These are phyloP conservation scores for Fomitopsis pinicola DNA, from an alignment of 1,284 basidiomycete genomes.

Conservation along the genomic window DNA sequence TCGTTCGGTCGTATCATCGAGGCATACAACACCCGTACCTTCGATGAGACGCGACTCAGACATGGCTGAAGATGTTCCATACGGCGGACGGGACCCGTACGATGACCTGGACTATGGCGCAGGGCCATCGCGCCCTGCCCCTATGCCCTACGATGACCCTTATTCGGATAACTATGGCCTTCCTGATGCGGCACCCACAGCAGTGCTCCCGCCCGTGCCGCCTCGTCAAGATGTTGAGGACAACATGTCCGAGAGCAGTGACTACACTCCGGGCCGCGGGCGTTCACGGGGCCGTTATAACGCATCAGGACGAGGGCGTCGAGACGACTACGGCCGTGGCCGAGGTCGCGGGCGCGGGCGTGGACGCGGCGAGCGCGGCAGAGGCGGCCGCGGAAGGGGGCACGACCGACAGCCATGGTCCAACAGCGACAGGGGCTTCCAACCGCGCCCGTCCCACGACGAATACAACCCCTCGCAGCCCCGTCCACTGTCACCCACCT, in stretches of 20 bases:
- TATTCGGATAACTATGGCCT: slow-evolving; percentile 51
- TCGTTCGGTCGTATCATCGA: slow-evolving; percentile 47
- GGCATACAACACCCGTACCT: slow-evolving; percentile 49
- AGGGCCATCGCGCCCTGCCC: slow-evolving; percentile 54
- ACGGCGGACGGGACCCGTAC: slow-evolving; percentile 58
- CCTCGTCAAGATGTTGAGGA: neutral
- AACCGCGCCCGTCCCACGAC: slow-evolving; percentile 12
- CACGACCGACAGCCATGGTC: slow-evolving; percentile 16
- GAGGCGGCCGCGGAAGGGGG: slow-evolving; percentile 30
- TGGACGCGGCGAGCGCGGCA: slow-evolving; percentile 28
- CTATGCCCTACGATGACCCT: slow-evolving; percentile 72
- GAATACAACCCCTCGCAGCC: slow-evolving; percentile 28
- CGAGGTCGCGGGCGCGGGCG: slow-evolving; percentile 26
- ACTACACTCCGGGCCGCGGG: slow-evolving; percentile 12
- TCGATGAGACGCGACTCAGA: slow-evolving; percentile 54
- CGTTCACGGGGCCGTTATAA: slow-evolving; percentile 18
- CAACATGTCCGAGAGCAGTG: neutral
- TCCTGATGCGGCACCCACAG: slow-evolving; percentile 4
- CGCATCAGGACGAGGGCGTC: slow-evolving; percentile 7
- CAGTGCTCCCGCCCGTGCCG: neutral
- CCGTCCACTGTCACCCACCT: slow-evolving; percentile 40
- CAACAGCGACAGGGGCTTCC: slow-evolving; percentile 7
- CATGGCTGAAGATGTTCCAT: slow-evolving; percentile 44
- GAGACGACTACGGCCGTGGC: slow-evolving; percentile 9
- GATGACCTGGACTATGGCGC: slow-evolving; percentile 53